phyloP scores from a whole-genome alignment of 202 grass and related monocot species.

The Saccharum hybrid region DNA sequence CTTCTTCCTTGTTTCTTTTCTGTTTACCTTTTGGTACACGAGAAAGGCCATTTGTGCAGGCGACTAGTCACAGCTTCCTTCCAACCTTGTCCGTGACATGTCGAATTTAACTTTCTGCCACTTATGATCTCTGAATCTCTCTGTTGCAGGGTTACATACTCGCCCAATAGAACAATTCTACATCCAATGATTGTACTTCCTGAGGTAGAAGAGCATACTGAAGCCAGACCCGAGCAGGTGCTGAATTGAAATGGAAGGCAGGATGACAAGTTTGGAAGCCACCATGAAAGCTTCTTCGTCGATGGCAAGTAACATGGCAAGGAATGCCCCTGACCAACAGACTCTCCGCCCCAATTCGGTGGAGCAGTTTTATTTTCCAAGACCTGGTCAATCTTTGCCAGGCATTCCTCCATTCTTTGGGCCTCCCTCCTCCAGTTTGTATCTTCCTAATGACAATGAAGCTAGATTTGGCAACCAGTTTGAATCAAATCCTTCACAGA shows the following conservation, averaged over 20 bases:
- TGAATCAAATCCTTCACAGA: conserved; percentile 54
- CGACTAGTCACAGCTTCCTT: conserved; percentile 8
- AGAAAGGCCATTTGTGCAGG: conserved; percentile 21
- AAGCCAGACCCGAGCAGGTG: conserved; percentile 27
- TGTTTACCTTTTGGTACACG: conserved; percentile 1
- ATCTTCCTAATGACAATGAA: conserved; percentile 54
- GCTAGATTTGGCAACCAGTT: conserved; percentile 54
- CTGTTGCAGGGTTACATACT: conserved; percentile 42
- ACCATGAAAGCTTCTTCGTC: conserved; percentile 57
- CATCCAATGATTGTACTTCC: conserved; percentile 2
- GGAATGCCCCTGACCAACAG: conserved; percentile 44
- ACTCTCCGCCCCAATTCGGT: conserved; percentile 41
- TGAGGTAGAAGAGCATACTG: conserved; percentile 38
- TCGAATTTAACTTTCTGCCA: conserved; percentile 31
- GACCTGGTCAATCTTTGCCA: conserved; percentile 53
- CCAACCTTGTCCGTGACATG: background rate
- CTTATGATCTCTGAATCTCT: conserved; percentile 33
- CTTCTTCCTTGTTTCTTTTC: conserved; percentile 3
- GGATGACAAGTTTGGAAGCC: conserved; percentile 59
- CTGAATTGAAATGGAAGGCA: conserved; percentile 50
- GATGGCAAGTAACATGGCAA: conserved; percentile 41
- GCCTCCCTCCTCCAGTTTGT: conserved; percentile 48
- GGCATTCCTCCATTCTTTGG: conserved; percentile 47
- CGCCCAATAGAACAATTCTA: conserved; percentile 28
- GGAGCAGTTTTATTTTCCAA: conserved; percentile 56